These are phyloP conservation scores for Helianthus annuus DNA, from an alignment of 129 eudicot species.

Conservation along the genomic window DNA sequence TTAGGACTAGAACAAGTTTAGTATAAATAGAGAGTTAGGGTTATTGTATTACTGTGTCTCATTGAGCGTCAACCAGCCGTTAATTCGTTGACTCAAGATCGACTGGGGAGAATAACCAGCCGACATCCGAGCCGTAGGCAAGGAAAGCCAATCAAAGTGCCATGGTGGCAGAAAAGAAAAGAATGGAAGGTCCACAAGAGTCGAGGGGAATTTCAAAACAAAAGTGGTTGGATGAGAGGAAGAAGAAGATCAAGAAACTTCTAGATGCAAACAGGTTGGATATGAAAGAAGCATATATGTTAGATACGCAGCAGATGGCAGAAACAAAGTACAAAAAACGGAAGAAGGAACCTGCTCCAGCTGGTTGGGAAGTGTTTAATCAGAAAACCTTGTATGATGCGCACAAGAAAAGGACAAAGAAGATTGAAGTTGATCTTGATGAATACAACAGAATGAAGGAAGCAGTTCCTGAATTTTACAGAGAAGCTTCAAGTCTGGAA, in stretches of 20 bases:
- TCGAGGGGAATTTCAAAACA: conserved; percentile 91
- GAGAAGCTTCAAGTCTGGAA: conserved; percentile 97
- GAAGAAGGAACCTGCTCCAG: conserved; percentile 97
- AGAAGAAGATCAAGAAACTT: conserved; percentile 90
- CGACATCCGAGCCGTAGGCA: conserved; percentile 39
- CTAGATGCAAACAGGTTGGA: conserved; percentile 91
- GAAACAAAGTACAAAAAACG: conserved; percentile 85
- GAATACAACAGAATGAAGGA: conserved; percentile 89
- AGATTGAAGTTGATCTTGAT: conserved; percentile 66
- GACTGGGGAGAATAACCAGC: no score
- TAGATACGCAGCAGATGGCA: conserved; percentile 90
- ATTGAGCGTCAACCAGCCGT: no score
- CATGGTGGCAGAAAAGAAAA: conserved; percentile 94
- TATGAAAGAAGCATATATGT: conserved; percentile 87
- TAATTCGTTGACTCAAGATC: no score
- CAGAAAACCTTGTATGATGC: conserved; percentile 92
- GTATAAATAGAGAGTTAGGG: no score
- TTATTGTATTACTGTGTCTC: no score
- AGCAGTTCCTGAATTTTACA: conserved; percentile 91
- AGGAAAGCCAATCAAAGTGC: conserved; percentile 97
- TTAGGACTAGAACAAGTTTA: no score
- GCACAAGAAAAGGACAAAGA: conserved; percentile 88
- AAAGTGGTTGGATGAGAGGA: conserved; percentile 90
- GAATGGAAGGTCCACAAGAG: conserved; percentile 81
- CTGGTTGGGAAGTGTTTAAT: conserved; percentile 98